Conservation (phyloP, 305 asterid species). For the Withania somnifera region DNA sequence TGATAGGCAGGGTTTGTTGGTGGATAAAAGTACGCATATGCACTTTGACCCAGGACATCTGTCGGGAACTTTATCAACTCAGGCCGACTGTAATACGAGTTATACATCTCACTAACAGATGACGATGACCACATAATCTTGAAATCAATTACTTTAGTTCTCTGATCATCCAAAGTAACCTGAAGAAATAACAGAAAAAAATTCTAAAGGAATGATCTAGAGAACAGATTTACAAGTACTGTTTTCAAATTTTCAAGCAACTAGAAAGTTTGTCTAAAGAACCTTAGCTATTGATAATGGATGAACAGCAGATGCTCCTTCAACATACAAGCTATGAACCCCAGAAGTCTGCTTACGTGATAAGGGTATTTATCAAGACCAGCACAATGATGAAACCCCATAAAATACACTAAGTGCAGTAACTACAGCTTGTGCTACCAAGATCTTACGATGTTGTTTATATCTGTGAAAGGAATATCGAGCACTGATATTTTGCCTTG, state of each 20-base stretch:
- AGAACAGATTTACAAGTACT: not conserved
- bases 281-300: conserved; percentile 89
- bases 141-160: conserved; percentile 51
- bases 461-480: conserved; percentile 78
- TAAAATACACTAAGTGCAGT: conserved; percentile 6
- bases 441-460: conserved; percentile 52
- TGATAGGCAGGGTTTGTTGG: conserved; percentile 74
- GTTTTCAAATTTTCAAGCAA: conserved; percentile 8
- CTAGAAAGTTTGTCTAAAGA: conserved; percentile 1
- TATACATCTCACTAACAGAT: conserved; percentile 30
- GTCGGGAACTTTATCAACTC: conserved; percentile 85
- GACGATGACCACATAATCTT: conserved; percentile 73
- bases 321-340: conserved; percentile 53
- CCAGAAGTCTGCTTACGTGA: conserved; percentile 49
- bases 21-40: conserved; percentile 92
- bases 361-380: conserved; percentile 1
- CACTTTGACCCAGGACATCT: conserved; percentile 68
- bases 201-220: not conserved
- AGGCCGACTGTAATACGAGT: conserved; percentile 57
- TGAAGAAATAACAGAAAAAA: conserved; percentile 24
- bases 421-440: not conserved
- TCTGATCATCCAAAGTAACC: conserved; percentile 68
- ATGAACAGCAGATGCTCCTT: conserved; percentile 80
- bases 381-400: not conserved
- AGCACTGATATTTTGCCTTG: conserved; percentile 42